These are phyloP conservation scores for Gnetum montanum DNA, from an alignment of 75 land plant species.

Conservation along the genomic window DNA sequence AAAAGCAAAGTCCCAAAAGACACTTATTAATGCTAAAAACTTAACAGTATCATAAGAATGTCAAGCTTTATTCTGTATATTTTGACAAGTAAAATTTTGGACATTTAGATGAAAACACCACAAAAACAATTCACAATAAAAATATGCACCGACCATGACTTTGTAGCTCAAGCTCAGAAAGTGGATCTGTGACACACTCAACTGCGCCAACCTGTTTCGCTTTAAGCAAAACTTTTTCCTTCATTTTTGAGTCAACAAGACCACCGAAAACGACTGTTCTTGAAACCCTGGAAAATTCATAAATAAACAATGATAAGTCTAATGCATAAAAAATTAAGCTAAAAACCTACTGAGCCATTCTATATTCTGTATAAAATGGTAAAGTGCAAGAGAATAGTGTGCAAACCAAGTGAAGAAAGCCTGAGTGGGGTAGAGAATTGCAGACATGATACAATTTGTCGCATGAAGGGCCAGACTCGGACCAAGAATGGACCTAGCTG, in stretches of 20 bases:
- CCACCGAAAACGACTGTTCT: slow-evolving; percentile 88
- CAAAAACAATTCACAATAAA: background rate
- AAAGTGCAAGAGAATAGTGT: no score
- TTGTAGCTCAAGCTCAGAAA: slow-evolving; percentile 64
- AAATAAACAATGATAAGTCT: no score
- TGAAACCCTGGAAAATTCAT: slow-evolving; percentile 79
- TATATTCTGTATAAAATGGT: no score
- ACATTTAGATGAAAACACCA: no score
- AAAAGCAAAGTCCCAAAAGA: background rate
- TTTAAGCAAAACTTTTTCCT: slow-evolving; percentile 43
- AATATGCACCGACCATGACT: slow-evolving; percentile 50
- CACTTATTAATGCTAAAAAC: background rate
- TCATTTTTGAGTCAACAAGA: slow-evolving; percentile 53
- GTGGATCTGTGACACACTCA: slow-evolving; percentile 53
- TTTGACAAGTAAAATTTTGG: background rate
- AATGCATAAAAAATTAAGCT: background rate
- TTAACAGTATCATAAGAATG: background rate
- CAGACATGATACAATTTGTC: no score
- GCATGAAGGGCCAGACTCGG: no score
- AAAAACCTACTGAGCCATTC: no score
- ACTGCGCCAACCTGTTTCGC: slow-evolving; percentile 55
- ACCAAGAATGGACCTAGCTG: no score
- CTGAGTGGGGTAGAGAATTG: no score
- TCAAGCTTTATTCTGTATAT: background rate
- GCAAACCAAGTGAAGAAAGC: no score